These are phyloP conservation scores for Leccinum ochraceum DNA, from an alignment of 768 basidiomycete species.

Conservation along the genomic window DNA sequence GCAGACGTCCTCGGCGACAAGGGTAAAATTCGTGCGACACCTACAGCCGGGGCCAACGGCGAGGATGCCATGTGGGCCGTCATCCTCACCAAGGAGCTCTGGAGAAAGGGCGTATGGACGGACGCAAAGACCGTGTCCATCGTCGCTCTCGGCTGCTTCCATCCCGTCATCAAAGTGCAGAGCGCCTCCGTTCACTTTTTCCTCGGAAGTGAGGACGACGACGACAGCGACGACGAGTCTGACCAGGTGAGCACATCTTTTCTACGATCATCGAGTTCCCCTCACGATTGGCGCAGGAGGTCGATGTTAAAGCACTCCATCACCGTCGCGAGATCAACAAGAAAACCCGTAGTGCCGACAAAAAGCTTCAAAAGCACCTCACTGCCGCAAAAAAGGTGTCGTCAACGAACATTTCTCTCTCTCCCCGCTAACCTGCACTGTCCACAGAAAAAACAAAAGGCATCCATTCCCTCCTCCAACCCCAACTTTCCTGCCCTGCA, in stretches of 20 bases:
- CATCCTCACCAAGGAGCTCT: constrained; percentile 88
- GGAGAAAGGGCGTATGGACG: constrained; percentile 91
- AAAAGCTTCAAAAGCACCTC: constrained; percentile 72
- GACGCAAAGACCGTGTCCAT: constrained; percentile 94
- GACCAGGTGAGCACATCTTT: constrained; percentile 34
- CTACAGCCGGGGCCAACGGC: constrained; percentile 45
- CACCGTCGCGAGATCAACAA: constrained; percentile 94
- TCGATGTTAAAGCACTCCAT: constrained; percentile 72
- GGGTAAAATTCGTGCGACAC: constrained; percentile 60
- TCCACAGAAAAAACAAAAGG: constrained; percentile 37
- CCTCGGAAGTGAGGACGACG: constrained; percentile 83
- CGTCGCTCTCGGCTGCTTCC: constrained; percentile 87
- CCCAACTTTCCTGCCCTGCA: constrained; percentile 92
- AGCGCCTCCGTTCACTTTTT: constrained; percentile 95
- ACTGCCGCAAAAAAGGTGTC: constrained; percentile 74
- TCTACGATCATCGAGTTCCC: neutral
- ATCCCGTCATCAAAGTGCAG: constrained; percentile 92
- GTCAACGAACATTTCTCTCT: neutral
- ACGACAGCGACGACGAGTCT: constrained; percentile 74
- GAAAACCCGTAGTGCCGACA: constrained; percentile 82
- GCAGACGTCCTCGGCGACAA: constrained; percentile 82
- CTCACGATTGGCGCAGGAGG: constrained; percentile 40
- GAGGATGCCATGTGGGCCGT: constrained; percentile 99
- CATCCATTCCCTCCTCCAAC: constrained; percentile 24
- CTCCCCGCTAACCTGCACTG: constrained; percentile 32